Conservation (phyloP, 2,329 filamentous ascomycete species). For the Furcasterigmium sp. region DNA sequence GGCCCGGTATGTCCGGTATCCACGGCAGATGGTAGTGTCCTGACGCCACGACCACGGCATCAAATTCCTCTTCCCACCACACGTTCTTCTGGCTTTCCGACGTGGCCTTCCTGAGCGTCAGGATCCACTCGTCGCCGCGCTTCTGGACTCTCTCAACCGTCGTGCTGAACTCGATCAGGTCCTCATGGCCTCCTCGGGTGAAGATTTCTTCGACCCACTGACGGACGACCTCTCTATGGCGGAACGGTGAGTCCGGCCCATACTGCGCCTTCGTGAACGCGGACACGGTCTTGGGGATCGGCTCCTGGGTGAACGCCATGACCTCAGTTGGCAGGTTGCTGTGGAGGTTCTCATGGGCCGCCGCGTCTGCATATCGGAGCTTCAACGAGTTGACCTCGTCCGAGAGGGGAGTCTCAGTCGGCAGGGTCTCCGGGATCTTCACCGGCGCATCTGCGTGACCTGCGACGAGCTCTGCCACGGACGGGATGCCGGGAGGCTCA, state of each 20-base stretch:
- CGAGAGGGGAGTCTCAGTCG: conserved; percentile 31
- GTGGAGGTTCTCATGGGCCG: conserved; percentile 52
- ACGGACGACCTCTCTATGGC: conserved; percentile 48
- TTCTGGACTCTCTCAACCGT: conserved; percentile 51
- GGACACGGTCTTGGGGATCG: conserved; percentile 34
- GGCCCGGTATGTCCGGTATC: conserved; percentile 32
- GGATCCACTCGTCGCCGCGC: conserved; percentile 35
- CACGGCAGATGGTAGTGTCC: conserved; percentile 34
- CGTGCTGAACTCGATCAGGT: conserved; percentile 42
- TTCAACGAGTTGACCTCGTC: conserved; percentile 25
- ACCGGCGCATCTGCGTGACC: conserved; percentile 39
- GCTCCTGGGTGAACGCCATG: conserved; percentile 53
- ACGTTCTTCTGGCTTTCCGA: conserved; percentile 28
- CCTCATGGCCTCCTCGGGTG: conserved; percentile 18
- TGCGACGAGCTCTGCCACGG: conserved; percentile 26
- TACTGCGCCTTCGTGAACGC: conserved; percentile 39
- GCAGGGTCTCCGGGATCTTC: conserved; percentile 34
- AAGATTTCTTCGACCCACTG: conserved; percentile 42
- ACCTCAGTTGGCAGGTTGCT: conserved; percentile 51
- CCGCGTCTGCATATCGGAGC: conserved; percentile 44
- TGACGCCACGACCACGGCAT: conserved; percentile 33
- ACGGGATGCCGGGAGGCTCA: conserved; percentile 21
- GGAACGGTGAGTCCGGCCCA: conserved; percentile 47
- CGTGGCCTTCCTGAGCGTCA: conserved; percentile 40
- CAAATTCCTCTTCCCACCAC: conserved; percentile 33